These are phyloP conservation scores for Macadamia tetraphylla DNA, from an alignment of 164 flowering plant species.

Conservation along the genomic window DNA sequence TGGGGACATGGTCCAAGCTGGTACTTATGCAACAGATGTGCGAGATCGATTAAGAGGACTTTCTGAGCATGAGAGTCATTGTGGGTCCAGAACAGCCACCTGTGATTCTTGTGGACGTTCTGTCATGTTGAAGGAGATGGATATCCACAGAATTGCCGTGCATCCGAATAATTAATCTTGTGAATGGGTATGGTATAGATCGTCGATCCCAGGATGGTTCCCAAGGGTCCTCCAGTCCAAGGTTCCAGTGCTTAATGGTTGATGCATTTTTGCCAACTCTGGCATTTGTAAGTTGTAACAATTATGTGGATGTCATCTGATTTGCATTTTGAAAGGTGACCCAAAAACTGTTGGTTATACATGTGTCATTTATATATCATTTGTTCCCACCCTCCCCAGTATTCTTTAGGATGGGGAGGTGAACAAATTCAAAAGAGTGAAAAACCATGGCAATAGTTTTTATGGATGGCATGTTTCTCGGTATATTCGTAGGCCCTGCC, in stretches of 20 bases:
- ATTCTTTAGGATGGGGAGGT: too few species aligned
- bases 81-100: constrained; percentile 95
- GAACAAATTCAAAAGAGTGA: too few species aligned
- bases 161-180: constrained; percentile 50
- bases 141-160: constrained; percentile 82
- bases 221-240: background rate
- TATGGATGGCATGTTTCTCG: too few species aligned
- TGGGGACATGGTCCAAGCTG: constrained; percentile 95
- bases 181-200: too few species aligned
- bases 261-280: background rate
- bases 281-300: background rate
- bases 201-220: too few species aligned
- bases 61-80: constrained; percentile 80
- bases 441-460: too few species aligned
- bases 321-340: background rate
- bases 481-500: too few species aligned
- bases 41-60: constrained; percentile 80
- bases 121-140: constrained; percentile 98
- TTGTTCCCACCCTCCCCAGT: too few species aligned
- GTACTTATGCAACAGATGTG: constrained; percentile 50
- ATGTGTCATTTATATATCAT: too few species aligned
- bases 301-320: background rate
- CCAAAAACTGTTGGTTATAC: too few species aligned
- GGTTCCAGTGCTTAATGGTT: background rate
- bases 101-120: constrained; percentile 96